phyloP scores from a whole-genome alignment of 352 stramenopile species.

The Phytophthora syringae region DNA sequence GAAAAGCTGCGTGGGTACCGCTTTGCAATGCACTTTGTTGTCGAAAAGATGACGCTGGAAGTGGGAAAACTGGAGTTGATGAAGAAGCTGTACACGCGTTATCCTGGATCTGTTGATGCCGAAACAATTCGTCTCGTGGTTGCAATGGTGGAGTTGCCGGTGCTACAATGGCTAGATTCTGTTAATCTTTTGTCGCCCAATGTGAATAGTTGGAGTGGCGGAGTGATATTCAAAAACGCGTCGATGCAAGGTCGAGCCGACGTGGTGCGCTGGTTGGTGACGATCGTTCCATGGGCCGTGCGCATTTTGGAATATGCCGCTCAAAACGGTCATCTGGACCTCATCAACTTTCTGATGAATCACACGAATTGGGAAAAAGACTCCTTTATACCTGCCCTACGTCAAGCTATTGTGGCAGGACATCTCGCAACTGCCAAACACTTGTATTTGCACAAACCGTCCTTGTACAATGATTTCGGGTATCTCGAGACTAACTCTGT shows the following conservation, averaged over 20 bases:
- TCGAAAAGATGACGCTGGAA: neutral
- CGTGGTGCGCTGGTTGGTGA: neutral
- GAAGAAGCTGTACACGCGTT: neutral
- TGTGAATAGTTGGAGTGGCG: neutral
- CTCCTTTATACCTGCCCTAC: conserved; percentile 5
- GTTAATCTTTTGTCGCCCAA: neutral
- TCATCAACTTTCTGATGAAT: conserved; percentile 20
- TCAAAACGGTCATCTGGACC: neutral
- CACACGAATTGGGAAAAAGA: conserved; percentile 7
- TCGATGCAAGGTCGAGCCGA: neutral
- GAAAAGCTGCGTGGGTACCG: conserved; percentile 2
- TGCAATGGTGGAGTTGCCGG: neutral
- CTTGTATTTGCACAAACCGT: neutral
- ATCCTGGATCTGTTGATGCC: neutral
- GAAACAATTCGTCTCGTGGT: neutral
- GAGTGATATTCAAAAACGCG: neutral
- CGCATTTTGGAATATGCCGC: neutral
- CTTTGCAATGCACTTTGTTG: neutral
- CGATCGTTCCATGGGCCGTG: neutral
- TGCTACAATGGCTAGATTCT: neutral
- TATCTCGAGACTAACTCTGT: neutral
- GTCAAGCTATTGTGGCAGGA: conserved; percentile 12
- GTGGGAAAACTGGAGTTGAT: neutral
- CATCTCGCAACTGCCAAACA: conserved; percentile 25
- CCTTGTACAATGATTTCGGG: neutral